Evolutionary conservation across 2,329 filamentous ascomycete genomes (phyloP).

Genomic region (Pseudocercospora cruenta): DNA sequence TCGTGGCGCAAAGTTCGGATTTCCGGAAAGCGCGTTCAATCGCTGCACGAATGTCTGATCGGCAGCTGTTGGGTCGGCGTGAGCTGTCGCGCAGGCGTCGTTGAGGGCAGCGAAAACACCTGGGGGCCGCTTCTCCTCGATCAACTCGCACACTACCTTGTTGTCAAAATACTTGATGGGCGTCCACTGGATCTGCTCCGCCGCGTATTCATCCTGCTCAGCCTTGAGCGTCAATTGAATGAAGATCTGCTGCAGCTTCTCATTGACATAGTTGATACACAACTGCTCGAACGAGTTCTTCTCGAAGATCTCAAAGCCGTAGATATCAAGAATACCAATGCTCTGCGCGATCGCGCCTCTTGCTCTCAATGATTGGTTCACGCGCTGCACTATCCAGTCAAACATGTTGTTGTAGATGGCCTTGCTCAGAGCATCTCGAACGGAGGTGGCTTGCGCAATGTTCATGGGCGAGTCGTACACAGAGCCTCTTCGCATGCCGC

Average conservation of each 20-base stretch:
- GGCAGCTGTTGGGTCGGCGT: constrained; percentile 90
- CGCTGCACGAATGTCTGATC: constrained; percentile 95
- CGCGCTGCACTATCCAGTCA: constrained; percentile 96
- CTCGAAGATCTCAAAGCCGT: constrained; percentile 98
- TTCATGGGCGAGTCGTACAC: constrained; percentile 80
- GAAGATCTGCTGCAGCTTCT: constrained; percentile 98
- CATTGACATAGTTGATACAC: constrained; percentile 99
- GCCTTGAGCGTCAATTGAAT: constrained; percentile 96
- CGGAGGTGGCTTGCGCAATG: constrained; percentile 79
- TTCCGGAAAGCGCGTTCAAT: constrained; percentile 82
- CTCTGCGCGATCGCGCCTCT: constrained; percentile 76
- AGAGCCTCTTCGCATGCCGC: constrained; percentile 67
- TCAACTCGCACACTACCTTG: constrained; percentile 96
- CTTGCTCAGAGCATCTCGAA: constrained; percentile 88
- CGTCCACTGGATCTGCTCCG: constrained; percentile 97
- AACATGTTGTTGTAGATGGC: constrained; percentile 98
- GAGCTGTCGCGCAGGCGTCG: constrained; percentile 96
- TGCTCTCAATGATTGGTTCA: constrained; percentile 86
- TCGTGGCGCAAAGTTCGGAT: constrained; percentile 86
- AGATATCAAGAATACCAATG: constrained; percentile 97
- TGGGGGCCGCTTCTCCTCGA: constrained; percentile 86
- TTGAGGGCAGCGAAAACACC: constrained; percentile 96
- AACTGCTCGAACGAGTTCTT: constrained; percentile 99
- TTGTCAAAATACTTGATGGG: constrained; percentile 99
- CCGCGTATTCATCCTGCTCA: constrained; percentile 95